phyloP scores from a whole-genome alignment of 495 filamentous ascomycete species.

The Pseudoneurospora amorphoporcata region DNA sequence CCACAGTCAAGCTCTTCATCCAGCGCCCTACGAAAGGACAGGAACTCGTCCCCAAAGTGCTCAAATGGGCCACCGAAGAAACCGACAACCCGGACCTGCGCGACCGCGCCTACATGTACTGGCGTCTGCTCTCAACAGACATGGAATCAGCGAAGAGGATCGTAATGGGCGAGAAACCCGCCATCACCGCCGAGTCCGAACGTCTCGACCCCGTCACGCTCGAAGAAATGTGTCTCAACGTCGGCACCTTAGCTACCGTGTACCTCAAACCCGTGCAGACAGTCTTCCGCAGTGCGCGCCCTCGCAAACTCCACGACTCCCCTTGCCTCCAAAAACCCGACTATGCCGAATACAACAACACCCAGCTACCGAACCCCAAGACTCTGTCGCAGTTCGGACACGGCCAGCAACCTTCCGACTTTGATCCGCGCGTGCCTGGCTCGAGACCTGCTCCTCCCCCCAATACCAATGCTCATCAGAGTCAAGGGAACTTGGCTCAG shows the following conservation, averaged over 20 bases:
- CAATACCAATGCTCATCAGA: background rate
- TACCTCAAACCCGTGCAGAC: slow-evolving; percentile 97
- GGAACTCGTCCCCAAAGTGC: slow-evolving; percentile 81
- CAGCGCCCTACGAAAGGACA: slow-evolving; percentile 87
- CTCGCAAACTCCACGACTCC: slow-evolving; percentile 53
- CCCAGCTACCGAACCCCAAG: slow-evolving; percentile 24
- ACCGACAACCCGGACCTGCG: slow-evolving; percentile 97
- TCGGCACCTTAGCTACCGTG: slow-evolving; percentile 96
- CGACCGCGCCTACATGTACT: slow-evolving; percentile 96
- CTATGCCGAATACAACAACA: slow-evolving; percentile 27
- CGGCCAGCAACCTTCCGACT: slow-evolving; percentile 32
- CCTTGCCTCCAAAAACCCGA: slow-evolving; percentile 71
- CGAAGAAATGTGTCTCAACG: slow-evolving; percentile 74
- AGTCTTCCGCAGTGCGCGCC: slow-evolving; percentile 85
- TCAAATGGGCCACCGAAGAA: slow-evolving; percentile 84
- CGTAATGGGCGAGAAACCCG: slow-evolving; percentile 85
- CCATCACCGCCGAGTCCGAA: slow-evolving; percentile 86
- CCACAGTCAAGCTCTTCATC: slow-evolving; percentile 93
- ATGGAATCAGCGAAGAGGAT: slow-evolving; percentile 82
- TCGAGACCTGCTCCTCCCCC: slow-evolving; percentile 1
- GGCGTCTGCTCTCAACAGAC: slow-evolving; percentile 91
- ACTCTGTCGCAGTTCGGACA: slow-evolving; percentile 41
- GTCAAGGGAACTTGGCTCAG: slow-evolving; percentile 41
- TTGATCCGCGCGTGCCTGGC: slow-evolving; percentile 20
- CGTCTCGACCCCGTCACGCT: slow-evolving; percentile 74